Evolutionary conservation across 2,329 filamentous ascomycete species (phyloP).

Genomic region (Metarhizium humberi): DNA sequence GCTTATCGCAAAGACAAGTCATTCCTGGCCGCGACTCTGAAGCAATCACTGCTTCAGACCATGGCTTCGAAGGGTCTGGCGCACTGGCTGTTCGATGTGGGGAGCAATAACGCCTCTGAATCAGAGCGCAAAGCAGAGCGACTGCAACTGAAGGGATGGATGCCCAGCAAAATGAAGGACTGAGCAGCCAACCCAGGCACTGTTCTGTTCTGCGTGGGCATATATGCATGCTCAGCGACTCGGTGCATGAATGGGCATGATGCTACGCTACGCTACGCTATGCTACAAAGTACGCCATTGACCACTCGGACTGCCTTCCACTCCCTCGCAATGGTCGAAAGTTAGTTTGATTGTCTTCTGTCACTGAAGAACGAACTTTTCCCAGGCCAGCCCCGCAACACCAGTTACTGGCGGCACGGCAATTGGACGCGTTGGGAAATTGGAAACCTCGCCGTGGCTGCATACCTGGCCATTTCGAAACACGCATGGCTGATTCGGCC

Average conservation of each 20-base stretch:
- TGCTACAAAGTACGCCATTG: not conserved
- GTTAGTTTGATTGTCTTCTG: too few relatives aligned
- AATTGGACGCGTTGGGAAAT: not conserved
- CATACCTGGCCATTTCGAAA: not conserved
- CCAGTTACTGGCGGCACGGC: not conserved
- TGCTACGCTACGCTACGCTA: not conserved
- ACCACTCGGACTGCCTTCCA: not conserved
- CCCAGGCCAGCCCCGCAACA: not conserved
- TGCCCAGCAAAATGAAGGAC: slow-evolving; percentile 14
- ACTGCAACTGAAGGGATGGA: slow-evolving; percentile 13
- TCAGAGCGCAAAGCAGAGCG: slow-evolving; percentile 9
- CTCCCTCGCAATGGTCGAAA: not conserved
- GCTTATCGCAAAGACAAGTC: slow-evolving; percentile 21
- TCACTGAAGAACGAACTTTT: too few relatives aligned
- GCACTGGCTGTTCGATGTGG: slow-evolving; percentile 30
- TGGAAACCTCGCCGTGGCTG: not conserved
- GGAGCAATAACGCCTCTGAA: slow-evolving; percentile 1
- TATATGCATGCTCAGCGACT: too few relatives aligned
- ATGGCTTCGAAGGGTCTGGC: slow-evolving; percentile 29
- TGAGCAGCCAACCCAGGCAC: not conserved
- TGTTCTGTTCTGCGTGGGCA: too few relatives aligned
- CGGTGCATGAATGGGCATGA: not conserved
- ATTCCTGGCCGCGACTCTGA: slow-evolving; percentile 27
- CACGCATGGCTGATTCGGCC: too few relatives aligned
- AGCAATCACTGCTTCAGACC: slow-evolving; percentile 27